A percentile compares a stretch with the other conserved stretches of the same genome.
These are phyloP conservation scores for Coprinopsis marcescibilis DNA, from an alignment of 768 basidiomycete species.

Conservation along the genomic window DNA sequence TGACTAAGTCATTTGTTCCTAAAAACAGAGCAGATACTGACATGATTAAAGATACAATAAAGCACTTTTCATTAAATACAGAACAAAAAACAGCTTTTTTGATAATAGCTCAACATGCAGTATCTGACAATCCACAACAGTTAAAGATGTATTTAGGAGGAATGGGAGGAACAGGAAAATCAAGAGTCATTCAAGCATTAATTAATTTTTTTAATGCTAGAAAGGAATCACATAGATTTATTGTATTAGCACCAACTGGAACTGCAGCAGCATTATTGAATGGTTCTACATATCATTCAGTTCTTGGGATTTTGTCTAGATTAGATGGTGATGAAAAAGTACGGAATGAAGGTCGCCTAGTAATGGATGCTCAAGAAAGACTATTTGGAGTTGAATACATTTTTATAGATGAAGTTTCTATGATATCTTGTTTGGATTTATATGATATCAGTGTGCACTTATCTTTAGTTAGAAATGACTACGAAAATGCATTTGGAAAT, in stretches of 20 bases:
- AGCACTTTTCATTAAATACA: slow-evolving; percentile 12
- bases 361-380: slow-evolving; percentile 10
- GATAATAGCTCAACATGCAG: slow-evolving; percentile 18
- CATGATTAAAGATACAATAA: background rate
- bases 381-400: slow-evolving; percentile 29
- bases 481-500: slow-evolving; percentile 25
- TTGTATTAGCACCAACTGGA: slow-evolving; percentile 1
- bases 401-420: slow-evolving; percentile 39
- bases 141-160: slow-evolving; percentile 4
- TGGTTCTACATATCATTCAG: slow-evolving; percentile 20
- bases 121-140: background rate
- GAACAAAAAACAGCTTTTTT: slow-evolving; percentile 21
- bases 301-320: slow-evolving; percentile 19
- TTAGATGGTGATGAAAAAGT: too few relatives aligned
- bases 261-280: background rate
- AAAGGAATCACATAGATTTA: background rate
- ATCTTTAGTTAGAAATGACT: slow-evolving; percentile 11
- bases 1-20: too few relatives aligned
- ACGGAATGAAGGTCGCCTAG: too few relatives aligned
- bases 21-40: too few relatives aligned
- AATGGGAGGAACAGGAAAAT: slow-evolving; percentile 7
- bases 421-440: slow-evolving; percentile 27
- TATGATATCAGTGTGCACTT: slow-evolving; percentile 23
- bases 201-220: background rate
- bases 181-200: background rate